Evolutionary conservation across 257 asterid genomes (phyloP).

Genomic region (Solanum clarkiae): DNA sequence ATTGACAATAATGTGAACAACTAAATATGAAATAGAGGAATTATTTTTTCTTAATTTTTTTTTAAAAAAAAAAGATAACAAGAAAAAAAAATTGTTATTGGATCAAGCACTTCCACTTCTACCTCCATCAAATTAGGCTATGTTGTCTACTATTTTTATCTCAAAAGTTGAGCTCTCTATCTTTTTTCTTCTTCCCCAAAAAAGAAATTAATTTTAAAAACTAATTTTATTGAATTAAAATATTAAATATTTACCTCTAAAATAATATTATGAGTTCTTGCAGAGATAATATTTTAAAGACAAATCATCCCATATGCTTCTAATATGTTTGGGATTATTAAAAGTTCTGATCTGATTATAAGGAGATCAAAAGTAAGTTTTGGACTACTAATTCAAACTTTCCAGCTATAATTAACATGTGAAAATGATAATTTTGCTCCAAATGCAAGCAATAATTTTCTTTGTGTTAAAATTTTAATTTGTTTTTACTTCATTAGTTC

Average conservation of each 20-base stretch:
- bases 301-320: neutral
- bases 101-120: neutral
- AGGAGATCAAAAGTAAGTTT: neutral
- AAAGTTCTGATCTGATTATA: neutral
- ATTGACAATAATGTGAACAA: no score
- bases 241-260: no score
- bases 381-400: neutral
- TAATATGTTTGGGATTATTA: neutral
- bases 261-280: neutral
- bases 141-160: neutral
- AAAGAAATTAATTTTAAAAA: neutral
- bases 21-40: no score
- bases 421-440: neutral
- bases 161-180: neutral
- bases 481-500: neutral
- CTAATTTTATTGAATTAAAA: neutral
- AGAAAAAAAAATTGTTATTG: neutral
- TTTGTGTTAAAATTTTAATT: neutral
- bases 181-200: neutral
- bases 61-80: no score
- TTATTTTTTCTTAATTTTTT: no score
- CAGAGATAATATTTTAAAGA: neutral
- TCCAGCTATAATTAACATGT: neutral
- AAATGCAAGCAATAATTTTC: neutral
- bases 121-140: neutral